These are phyloP conservation scores for Aspergillus mulundensis DNA, from an alignment of 495 filamentous ascomycete species.

Conservation along the genomic window DNA sequence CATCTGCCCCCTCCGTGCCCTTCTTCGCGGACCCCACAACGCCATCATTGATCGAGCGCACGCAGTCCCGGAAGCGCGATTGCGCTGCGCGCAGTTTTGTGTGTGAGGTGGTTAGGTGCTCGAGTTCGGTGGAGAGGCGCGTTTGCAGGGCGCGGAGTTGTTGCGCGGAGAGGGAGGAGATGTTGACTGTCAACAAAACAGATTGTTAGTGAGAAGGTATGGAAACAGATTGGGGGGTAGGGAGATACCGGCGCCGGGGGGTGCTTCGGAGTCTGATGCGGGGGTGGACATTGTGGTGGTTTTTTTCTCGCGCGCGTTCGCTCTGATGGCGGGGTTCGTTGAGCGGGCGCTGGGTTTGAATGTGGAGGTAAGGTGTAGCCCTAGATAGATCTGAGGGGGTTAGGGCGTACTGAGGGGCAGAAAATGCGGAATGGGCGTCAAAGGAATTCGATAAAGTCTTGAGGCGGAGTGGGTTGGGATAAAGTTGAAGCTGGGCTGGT, in stretches of 20 bases:
- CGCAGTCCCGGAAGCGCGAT: conserved; percentile 85
- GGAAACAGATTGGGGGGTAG: not conserved
- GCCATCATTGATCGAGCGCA: conserved; percentile 64
- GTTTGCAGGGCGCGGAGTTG: conserved; percentile 74
- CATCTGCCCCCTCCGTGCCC: conserved; percentile 34
- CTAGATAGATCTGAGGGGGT: not conserved
- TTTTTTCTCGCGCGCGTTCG: conserved; percentile 1
- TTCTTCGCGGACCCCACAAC: conserved; percentile 40
- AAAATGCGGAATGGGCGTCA: not conserved
- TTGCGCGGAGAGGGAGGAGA: conserved; percentile 52
- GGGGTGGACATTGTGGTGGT: conserved; percentile 16
- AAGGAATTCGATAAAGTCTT: not conserved
- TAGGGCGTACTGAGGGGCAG: too few species aligned
- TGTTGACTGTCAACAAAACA: conserved; percentile 49
- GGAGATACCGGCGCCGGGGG: conserved; percentile 1
- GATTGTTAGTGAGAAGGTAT: too few species aligned
- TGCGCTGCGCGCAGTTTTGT: conserved; percentile 84
- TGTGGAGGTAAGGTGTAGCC: not conserved
- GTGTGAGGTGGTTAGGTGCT: conserved; percentile 88
- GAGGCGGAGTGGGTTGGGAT: not conserved
- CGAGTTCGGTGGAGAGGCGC: conserved; percentile 90
- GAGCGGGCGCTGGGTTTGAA: not conserved
- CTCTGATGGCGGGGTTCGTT: not conserved
- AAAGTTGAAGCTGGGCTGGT: not conserved
- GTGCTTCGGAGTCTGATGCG: conserved; percentile 18